Evolutionary conservation across 164 flowering plant genomes (phyloP).

Genomic region (Sedum album): DNA sequence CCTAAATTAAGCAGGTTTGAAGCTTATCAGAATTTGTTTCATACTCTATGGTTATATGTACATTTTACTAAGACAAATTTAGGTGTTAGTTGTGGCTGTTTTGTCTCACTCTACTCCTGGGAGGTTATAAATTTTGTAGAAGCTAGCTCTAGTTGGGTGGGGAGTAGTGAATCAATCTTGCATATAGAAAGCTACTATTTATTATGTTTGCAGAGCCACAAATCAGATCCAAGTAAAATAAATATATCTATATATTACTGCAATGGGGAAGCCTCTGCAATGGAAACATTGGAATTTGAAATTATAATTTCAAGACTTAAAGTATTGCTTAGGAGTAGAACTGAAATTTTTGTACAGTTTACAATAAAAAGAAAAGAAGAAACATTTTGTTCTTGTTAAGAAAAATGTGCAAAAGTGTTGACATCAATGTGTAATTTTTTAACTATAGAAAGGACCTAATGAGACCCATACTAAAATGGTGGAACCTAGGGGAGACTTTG

Average conservation of each 20-base stretch:
- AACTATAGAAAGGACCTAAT: background rate
- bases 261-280: constrained; percentile 12
- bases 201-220: constrained; percentile 4
- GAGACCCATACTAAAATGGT: background rate
- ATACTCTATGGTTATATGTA: background rate
- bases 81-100: background rate
- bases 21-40: background rate
- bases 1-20: background rate
- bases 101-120: constrained; percentile 3
- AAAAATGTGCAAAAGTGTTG: background rate
- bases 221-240: constrained; percentile 2
- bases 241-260: background rate
- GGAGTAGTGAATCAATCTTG: constrained; percentile 3
- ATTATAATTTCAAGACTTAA: constrained; percentile 10
- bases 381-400: background rate
- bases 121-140: constrained; percentile 1
- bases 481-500: background rate
- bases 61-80: background rate
- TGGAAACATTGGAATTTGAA: constrained; percentile 48
- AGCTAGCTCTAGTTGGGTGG: background rate
- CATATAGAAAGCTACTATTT: background rate
- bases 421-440: background rate
- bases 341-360: background rate
- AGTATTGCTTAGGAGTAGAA: background rate
- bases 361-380: background rate